Percentiles rank a stretch among this genome's conserved stretches.
phyloP scores from a whole-genome alignment of 2,329 filamentous ascomycete genomes.

The Aspergillus clavatus region DNA sequence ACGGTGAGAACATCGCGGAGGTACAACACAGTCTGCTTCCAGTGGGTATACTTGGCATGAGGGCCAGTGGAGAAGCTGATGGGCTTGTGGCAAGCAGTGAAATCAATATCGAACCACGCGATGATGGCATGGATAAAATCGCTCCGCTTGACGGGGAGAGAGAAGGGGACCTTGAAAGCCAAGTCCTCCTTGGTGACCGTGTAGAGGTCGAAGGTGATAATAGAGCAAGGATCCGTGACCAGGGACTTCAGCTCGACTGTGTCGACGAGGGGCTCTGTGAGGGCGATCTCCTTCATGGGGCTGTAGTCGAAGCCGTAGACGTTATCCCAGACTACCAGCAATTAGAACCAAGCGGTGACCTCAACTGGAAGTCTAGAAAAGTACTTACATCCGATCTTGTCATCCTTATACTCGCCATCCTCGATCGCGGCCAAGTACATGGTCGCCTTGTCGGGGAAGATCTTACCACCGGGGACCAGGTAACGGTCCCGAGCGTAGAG shows the following conservation, averaged over 20 bases:
- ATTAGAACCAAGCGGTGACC: conserved; percentile 19
- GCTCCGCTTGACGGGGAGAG: conserved; percentile 70
- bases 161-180: conserved; percentile 74
- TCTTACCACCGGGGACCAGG: conserved; percentile 77
- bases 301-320: conserved; percentile 98
- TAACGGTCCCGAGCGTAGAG: conserved; percentile 94
- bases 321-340: conserved; percentile 84
- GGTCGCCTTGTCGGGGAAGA: conserved; percentile 98
- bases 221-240: conserved; percentile 80
- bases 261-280: conserved; percentile 94
- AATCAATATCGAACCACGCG: conserved; percentile 99
- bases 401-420: conserved; percentile 98
- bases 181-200: conserved; percentile 80
- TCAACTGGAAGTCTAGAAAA: conserved; percentile 6
- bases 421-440: conserved; percentile 97
- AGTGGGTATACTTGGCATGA: conserved; percentile 98
- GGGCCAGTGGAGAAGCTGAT: conserved; percentile 95
- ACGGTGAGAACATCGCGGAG: conserved; percentile 89
- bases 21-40: conserved; percentile 99
- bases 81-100: conserved; percentile 96
- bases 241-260: conserved; percentile 97
- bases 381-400: conserved; percentile 94
- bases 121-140: conserved; percentile 97
- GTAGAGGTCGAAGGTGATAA: conserved; percentile 90
- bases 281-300: conserved; percentile 85